A percentile compares a stretch with the other conserved stretches of the same genome.
Evolutionary conservation across 2,329 filamentous ascomycete species (phyloP).

Genomic region (Colletotrichum salicis): DNA sequence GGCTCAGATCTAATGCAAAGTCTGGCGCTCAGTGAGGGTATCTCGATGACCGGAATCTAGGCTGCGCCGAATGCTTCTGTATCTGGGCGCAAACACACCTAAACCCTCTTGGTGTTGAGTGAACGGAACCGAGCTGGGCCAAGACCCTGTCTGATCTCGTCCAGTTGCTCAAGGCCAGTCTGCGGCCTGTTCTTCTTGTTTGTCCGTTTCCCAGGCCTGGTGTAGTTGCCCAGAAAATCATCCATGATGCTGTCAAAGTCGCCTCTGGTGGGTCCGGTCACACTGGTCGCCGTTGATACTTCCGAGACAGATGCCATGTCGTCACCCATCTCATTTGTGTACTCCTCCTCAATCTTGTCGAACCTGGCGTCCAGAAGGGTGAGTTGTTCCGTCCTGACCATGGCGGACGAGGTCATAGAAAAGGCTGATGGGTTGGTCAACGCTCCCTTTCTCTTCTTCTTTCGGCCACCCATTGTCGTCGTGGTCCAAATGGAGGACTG

Average conservation of each 20-base stretch:
- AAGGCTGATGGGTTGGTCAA: constrained; percentile 87
- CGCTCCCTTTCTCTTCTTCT: constrained; percentile 96
- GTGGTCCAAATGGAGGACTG: constrained; percentile 79
- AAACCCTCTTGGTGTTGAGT: constrained; percentile 1
- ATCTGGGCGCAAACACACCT: not conserved
- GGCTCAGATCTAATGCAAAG: constrained; percentile 6
- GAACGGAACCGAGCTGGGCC: constrained; percentile 75
- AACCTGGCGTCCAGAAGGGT: constrained; percentile 89
- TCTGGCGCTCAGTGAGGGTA: constrained; percentile 30
- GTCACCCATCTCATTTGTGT: constrained; percentile 59
- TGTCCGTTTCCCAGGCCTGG: constrained; percentile 76
- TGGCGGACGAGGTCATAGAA: constrained; percentile 90
- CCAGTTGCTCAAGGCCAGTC: constrained; percentile 86
- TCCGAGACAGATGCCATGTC: constrained; percentile 68
- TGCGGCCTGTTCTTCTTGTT: constrained; percentile 85
- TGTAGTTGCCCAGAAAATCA: constrained; percentile 84
- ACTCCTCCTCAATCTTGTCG: constrained; percentile 88
- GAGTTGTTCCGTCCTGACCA: constrained; percentile 88
- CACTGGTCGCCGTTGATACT: constrained; percentile 72
- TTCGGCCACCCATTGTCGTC: constrained; percentile 80
- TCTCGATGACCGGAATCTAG: constrained; percentile 17
- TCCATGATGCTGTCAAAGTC: constrained; percentile 95
- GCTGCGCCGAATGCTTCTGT: constrained; percentile 5
- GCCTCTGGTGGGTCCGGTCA: constrained; percentile 73
- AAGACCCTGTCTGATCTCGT: constrained; percentile 84